phyloP scores from a whole-genome alignment of 345 rosid species.

The Durio zibethinus region DNA sequence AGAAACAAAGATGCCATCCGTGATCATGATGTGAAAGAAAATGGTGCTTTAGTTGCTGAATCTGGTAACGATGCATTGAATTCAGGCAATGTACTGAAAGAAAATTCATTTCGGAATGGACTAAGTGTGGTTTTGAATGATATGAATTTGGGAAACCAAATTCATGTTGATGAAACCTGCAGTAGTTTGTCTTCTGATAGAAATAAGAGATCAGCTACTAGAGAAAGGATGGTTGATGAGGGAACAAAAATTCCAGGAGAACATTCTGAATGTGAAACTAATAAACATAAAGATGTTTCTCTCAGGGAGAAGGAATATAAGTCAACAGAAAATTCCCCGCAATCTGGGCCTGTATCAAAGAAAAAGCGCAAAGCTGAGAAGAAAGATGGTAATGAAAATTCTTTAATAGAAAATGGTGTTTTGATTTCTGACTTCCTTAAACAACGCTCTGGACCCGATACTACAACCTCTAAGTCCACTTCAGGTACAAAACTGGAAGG shows the following conservation, averaged over 20 bases:
- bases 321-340: slow-evolving; percentile 16
- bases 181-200: slow-evolving; percentile 16
- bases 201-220: slow-evolving; percentile 1
- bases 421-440: slow-evolving; percentile 13
- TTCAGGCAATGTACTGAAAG: not conserved
- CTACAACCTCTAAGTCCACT: slow-evolving; percentile 12
- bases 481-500: slow-evolving; percentile 14
- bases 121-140: slow-evolving; percentile 14
- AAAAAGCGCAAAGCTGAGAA: slow-evolving; percentile 21
- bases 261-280: not conserved
- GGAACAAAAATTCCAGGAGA: slow-evolving; percentile 17
- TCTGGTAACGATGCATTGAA: slow-evolving; percentile 11
- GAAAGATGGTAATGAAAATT: slow-evolving; percentile 13
- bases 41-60: not conserved
- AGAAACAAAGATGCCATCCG: not conserved
- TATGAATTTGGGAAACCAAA: not conserved
- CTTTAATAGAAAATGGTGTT: not conserved
- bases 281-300: slow-evolving; percentile 11
- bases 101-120: slow-evolving; percentile 1
- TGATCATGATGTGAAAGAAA: slow-evolving; percentile 24
- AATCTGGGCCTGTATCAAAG: slow-evolving; percentile 18
- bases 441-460: slow-evolving; percentile 5
- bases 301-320: not conserved
- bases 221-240: slow-evolving; percentile 7
- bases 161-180: not conserved